These are phyloP conservation scores for Fusarium nanum DNA, from an alignment of 2,329 filamentous ascomycete species.

Conservation along the genomic window DNA sequence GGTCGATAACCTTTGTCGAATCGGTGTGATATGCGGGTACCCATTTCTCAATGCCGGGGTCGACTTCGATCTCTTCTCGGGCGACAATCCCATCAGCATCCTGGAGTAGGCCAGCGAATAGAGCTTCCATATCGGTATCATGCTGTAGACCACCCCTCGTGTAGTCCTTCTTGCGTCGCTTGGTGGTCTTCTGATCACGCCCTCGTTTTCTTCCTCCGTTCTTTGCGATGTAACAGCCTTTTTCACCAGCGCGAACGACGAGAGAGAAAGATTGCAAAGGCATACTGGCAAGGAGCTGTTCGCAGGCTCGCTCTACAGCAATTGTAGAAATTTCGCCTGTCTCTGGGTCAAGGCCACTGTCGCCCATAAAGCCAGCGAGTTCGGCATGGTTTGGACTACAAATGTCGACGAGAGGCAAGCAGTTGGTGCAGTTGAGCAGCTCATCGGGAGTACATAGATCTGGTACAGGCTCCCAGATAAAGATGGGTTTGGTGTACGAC, in stretches of 20 bases:
- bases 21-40: slow-evolving; percentile 78
- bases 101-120: slow-evolving; percentile 69
- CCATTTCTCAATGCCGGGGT: slow-evolving; percentile 77
- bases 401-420: slow-evolving; percentile 70
- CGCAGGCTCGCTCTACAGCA: slow-evolving; percentile 69
- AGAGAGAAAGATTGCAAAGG: slow-evolving; percentile 73
- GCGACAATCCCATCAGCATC: slow-evolving; percentile 64
- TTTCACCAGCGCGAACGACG: slow-evolving; percentile 77
- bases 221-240: slow-evolving; percentile 74
- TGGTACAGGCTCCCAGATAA: slow-evolving; percentile 96
- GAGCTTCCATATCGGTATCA: slow-evolving; percentile 71
- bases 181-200: slow-evolving; percentile 43
- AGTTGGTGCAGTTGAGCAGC: slow-evolving; percentile 72
- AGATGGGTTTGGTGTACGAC: slow-evolving; percentile 69
- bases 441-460: slow-evolving; percentile 82
- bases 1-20: slow-evolving; percentile 76
- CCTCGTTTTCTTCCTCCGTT: slow-evolving; percentile 66
- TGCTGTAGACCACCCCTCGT: slow-evolving; percentile 64
- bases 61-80: slow-evolving; percentile 69
- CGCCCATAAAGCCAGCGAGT: slow-evolving; percentile 85
- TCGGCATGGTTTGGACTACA: slow-evolving; percentile 88
- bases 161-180: slow-evolving; percentile 58
- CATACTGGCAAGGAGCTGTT: slow-evolving; percentile 72
- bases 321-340: slow-evolving; percentile 65
- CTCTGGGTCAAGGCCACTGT: slow-evolving; percentile 63